Percentiles rank a stretch among this genome's conserved stretches.
These are phyloP conservation scores for Candida ulmi DNA, from an alignment of 805 yeast species.

Conservation along the genomic window DNA sequence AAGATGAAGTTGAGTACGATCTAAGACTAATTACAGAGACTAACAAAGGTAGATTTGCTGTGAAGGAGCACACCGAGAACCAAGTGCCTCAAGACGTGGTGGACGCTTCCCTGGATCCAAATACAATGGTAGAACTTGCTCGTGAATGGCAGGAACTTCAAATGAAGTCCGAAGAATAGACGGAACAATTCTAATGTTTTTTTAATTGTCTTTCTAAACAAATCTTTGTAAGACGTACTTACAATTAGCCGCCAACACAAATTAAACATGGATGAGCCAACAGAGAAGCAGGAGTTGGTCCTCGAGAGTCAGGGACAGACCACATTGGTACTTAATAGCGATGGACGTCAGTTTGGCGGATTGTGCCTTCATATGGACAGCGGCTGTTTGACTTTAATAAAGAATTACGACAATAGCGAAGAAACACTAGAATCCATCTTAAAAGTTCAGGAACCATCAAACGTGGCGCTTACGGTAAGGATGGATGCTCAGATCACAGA, in stretches of 20 bases:
- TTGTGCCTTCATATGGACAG: constrained; percentile 4
- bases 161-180: constrained; percentile 13
- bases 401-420: background rate
- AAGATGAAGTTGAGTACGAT: constrained; percentile 35
- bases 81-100: constrained; percentile 90
- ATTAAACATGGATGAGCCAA: background rate
- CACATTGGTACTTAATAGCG: constrained; percentile 4
- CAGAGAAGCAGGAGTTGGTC: too few relatives aligned
- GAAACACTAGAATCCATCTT: constrained; percentile 2
- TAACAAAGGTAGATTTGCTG: constrained; percentile 70
- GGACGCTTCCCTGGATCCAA: constrained; percentile 70
- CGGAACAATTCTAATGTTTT: too few relatives aligned
- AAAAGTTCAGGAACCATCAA: constrained; percentile 3
- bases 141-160: constrained; percentile 49
- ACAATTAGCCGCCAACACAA: too few relatives aligned
- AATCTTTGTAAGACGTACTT: too few relatives aligned
- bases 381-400: constrained; percentile 5
- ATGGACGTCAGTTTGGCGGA: constrained; percentile 9
- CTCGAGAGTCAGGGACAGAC: background rate
- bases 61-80: constrained; percentile 81
- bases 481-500: constrained; percentile 2
- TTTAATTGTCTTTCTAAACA: too few relatives aligned
- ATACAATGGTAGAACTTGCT: constrained; percentile 64
- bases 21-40: constrained; percentile 64
- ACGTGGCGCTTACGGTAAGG: constrained; percentile 3